Base-by-base conservation (phyloP, 2,329 filamentous ascomycete species). In the Fusarium sublunatum region DNA sequence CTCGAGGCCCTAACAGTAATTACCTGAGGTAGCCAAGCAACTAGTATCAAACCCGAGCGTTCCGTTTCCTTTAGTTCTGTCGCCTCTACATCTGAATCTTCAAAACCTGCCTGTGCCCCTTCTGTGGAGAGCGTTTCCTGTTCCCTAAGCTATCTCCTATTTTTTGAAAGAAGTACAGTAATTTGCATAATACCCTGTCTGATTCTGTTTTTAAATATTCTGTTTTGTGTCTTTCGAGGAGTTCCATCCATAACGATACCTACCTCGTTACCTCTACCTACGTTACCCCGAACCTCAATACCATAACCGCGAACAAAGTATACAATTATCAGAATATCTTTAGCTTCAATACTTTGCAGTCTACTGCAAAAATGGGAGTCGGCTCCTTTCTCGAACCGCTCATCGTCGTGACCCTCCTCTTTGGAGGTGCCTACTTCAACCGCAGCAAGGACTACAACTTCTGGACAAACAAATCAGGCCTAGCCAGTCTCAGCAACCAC, bases 401-500 rank as follows among this genome's bases (percentile, higher is more conserved):
- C 39, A 71, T 79, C 29, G 78, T 80, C 46, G 74, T 80, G 50
- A 75, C 75, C 25, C 74, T 80, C 19, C 73, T 80, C 26, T 79
- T 79, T 39, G 78, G 78, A 53, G 78, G 78, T n/a, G 75, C 77
- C 31, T 80, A 72, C 69, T 74, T 80, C 69, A 80, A 80, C 68
- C 75, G 78, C 56, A 78, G 76, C 56, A 77, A 73, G 42, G 75
- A 76, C 58, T 77, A 76, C 64, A 68, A 63, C 62, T 70, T 76
- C 45, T 64, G 60, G 41, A 53, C 54, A 38, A 65, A 70, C 12
- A 68, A 60, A 25, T 42, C 64, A 7, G 57, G 61, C 9, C 70
- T 70, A 50, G 58, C 54, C 29, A 56, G 49, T 39, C 57, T 56
- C 36, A 56, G 62, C 22, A 61, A 48, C 13, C 59, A 63, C 52